A percentile compares a stretch with the other conserved stretches of the same genome.
Evolutionary conservation across 2,329 filamentous ascomycete genomes (phyloP).

Genomic region (Fusarium subglutinans): DNA sequence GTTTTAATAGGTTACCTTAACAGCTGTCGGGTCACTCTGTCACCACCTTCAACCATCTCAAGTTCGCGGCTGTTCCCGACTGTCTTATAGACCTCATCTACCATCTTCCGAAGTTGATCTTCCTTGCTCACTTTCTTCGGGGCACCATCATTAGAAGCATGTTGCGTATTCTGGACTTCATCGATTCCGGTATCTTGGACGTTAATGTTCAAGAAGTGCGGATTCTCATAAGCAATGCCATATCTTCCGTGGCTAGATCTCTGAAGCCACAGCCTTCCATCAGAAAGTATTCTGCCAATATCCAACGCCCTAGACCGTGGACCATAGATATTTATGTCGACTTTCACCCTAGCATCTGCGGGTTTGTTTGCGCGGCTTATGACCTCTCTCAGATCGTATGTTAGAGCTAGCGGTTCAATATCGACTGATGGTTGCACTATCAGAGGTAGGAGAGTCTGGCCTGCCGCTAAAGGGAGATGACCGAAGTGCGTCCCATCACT

Average conservation of each 20-base stretch:
- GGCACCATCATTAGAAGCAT: accelerated
- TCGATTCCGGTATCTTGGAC: too few species aligned
- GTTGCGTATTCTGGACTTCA: background rate
- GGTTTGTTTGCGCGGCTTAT: background rate
- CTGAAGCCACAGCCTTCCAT: conserved; percentile 6
- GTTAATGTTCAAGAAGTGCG: background rate
- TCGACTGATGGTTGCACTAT: background rate
- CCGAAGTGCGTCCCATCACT: background rate
- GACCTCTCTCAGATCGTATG: background rate
- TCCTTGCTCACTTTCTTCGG: background rate
- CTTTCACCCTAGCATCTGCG: background rate
- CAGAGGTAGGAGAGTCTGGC: background rate
- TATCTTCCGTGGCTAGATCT: background rate
- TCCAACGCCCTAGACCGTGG: background rate
- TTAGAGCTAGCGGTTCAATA: background rate
- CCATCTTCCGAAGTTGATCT: conserved; percentile 12
- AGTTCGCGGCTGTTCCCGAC: conserved; percentile 8
- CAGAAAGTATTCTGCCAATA: background rate
- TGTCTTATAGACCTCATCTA: background rate
- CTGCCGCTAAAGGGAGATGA: background rate
- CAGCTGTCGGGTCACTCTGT: background rate
- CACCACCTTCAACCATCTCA: conserved; percentile 1
- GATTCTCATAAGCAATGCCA: background rate
- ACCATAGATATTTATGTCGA: conserved; percentile 2
- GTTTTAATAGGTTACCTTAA: too few species aligned